Evolutionary conservation across 2,329 filamentous ascomycete genomes (phyloP).

Genomic region (Aspergillus aculeatinus): DNA sequence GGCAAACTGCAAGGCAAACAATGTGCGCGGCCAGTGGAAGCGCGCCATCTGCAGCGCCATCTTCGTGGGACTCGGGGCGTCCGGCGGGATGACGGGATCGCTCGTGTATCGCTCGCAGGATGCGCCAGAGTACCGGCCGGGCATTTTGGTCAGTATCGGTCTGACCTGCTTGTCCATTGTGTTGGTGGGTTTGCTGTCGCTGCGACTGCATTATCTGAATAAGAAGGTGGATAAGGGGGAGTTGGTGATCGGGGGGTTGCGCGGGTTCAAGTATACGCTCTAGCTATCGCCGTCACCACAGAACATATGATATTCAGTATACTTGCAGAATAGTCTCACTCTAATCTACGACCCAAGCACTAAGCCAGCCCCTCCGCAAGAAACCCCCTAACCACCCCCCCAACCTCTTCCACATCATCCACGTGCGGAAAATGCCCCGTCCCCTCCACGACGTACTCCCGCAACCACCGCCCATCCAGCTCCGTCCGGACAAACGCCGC

Average conservation of each 20-base stretch:
- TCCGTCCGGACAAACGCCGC: not conserved
- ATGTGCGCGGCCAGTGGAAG: slow-evolving; percentile 32
- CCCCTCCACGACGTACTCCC: not conserved
- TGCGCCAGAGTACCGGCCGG: slow-evolving; percentile 14
- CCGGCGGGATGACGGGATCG: slow-evolving; percentile 15
- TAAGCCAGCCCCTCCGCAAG: no score
- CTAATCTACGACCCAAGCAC: no score
- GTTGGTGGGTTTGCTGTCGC: slow-evolving; percentile 23
- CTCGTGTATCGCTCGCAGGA: slow-evolving; percentile 17
- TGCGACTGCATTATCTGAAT: slow-evolving; percentile 34
- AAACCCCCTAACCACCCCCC: not conserved
- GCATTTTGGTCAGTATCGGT: slow-evolving; percentile 17
- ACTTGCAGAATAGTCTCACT: no score
- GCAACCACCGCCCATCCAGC: not conserved
- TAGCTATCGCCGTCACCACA: not conserved
- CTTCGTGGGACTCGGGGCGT: slow-evolving; percentile 18
- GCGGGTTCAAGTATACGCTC: slow-evolving; percentile 35
- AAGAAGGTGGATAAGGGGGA: slow-evolving; percentile 33
- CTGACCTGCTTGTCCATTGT: slow-evolving; percentile 23
- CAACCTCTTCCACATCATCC: not conserved
- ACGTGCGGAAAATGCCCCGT: not conserved
- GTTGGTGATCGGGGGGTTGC: slow-evolving; percentile 34
- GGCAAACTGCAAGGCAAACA: slow-evolving; percentile 25
- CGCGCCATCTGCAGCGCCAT: slow-evolving; percentile 24
- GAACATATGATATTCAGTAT: no score